Evolutionary conservation across 306 rosid species (phyloP).

Genomic region (Cucurbita pepo): DNA sequence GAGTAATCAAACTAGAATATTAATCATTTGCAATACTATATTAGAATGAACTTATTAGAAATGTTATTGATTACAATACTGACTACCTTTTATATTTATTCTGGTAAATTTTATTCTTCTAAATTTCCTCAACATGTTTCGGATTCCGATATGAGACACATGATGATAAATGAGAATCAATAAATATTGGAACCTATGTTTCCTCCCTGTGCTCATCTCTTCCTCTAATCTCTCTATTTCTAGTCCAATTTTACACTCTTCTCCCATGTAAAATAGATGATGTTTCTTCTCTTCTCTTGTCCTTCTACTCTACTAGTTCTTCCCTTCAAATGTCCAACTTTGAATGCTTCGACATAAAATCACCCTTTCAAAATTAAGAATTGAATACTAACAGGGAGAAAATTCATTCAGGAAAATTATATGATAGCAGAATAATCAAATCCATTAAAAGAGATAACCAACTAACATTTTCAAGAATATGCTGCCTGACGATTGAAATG

Average conservation of each 20-base stretch:
- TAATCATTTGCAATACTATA: neutral
- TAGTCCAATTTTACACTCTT: neutral
- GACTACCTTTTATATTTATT: neutral
- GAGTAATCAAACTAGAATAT: neutral
- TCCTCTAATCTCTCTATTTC: neutral
- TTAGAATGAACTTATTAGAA: neutral
- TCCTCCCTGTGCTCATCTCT: neutral
- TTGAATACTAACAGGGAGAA: too few relatives aligned
- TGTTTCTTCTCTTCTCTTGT: neutral
- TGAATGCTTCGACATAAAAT: neutral
- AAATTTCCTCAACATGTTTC: neutral
- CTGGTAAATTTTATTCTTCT: neutral
- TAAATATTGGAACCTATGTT: neutral
- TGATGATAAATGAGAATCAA: neutral
- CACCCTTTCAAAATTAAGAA: neutral
- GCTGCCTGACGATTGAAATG: slow-evolving; percentile 53
- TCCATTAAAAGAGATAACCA: slow-evolving; percentile 8
- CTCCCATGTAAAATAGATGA: neutral
- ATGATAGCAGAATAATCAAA: neutral
- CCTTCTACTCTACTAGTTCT: neutral
- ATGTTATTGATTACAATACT: neutral
- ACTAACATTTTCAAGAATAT: slow-evolving; percentile 75
- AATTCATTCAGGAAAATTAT: neutral
- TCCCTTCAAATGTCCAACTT: neutral
- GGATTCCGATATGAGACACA: neutral